Conservation (phyloP, 2,329 filamentous ascomycete species). For the Aureobasidium sp. region DNA sequence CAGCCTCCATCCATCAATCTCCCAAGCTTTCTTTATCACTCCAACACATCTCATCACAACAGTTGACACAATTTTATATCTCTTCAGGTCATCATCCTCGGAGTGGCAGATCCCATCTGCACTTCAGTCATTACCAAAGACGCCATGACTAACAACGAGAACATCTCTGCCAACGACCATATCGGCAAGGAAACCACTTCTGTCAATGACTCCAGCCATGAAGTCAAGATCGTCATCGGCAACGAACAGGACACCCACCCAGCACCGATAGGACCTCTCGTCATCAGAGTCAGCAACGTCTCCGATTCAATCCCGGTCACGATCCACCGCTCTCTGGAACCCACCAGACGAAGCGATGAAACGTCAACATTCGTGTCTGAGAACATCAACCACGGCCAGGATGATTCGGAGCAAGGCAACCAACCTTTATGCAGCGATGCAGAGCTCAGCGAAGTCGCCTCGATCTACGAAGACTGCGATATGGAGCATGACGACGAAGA, state of each 20-base stretch:
- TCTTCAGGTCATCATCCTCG: not conserved
- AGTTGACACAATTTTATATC: too few relatives aligned
- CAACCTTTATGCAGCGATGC: not conserved
- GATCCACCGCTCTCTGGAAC: not conserved
- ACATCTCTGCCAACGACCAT: not conserved
- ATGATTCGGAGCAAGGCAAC: not conserved
- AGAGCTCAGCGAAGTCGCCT: not conserved
- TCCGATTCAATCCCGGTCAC: not conserved
- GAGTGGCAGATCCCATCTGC: not conserved
- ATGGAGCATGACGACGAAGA: not conserved
- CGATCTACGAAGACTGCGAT: not conserved
- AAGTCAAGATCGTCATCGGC: too few relatives aligned
- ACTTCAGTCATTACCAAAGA: too few relatives aligned
- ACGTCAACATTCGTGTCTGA: not conserved
- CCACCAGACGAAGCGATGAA: not conserved
- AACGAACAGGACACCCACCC: not conserved
- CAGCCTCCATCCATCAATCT: not conserved
- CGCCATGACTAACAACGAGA: not conserved
- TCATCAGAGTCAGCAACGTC: not conserved
- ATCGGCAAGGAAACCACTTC: not conserved
- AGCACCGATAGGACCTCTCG: not conserved
- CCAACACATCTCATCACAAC: not conserved
- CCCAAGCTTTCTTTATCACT: not conserved
- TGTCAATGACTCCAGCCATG: not conserved
- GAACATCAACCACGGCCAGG: not conserved